Conservation (phyloP, 129 eudicot species). For the Solidago caesia region DNA sequence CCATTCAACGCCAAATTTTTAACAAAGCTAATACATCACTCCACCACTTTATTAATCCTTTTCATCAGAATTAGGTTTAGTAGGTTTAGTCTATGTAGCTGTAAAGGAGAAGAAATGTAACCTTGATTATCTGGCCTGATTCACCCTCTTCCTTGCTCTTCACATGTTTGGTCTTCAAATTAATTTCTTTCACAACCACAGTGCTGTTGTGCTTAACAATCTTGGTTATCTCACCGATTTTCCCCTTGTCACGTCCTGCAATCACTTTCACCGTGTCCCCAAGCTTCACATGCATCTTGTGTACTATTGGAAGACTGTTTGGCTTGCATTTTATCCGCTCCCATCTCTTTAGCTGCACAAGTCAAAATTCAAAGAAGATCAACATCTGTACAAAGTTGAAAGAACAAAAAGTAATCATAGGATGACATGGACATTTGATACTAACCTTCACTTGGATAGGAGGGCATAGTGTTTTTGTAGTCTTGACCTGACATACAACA, state of each 20-base stretch:
- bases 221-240: conserved; percentile 72
- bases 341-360: conserved; percentile 83
- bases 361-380: conserved; percentile 5
- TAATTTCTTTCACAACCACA: conserved; percentile 65
- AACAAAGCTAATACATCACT: background rate
- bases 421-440: conserved; percentile 1
- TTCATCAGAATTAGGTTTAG: background rate
- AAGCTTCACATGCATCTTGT: conserved; percentile 90
- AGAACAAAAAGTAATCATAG: background rate
- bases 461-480: conserved; percentile 42
- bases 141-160: conserved; percentile 85
- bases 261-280: conserved; percentile 96
- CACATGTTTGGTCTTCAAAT: conserved; percentile 90
- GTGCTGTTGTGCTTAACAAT: conserved; percentile 79
- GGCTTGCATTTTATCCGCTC: conserved; percentile 95
- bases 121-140: conserved; percentile 86
- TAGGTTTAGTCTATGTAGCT: background rate
- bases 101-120: conserved; percentile 23
- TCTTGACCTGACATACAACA: conserved; percentile 48
- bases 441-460: conserved; percentile 67
- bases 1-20: background rate
- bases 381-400: conserved; percentile 14
- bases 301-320: conserved; percentile 84
- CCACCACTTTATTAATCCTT: background rate
- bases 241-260: conserved; percentile 88